A percentile compares a stretch with the other conserved stretches of the same genome.
Evolutionary conservation across 176 grass and related monocot species (phyloP).

Genomic region (bread wheat (Triticum aestivum)): DNA sequence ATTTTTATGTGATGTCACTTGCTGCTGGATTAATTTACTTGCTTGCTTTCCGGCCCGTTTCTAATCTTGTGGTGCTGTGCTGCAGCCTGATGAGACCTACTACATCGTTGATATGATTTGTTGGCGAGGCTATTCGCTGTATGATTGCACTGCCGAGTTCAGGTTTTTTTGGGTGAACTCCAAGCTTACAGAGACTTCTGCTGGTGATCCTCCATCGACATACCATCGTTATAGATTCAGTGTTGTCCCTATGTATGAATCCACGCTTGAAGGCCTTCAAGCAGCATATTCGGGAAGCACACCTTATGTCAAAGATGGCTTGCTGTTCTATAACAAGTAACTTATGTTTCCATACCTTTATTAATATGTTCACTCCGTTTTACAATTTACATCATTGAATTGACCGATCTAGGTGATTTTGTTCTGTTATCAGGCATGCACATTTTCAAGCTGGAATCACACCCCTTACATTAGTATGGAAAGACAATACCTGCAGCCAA

Average conservation of each 20-base stretch:
- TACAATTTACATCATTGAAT: background rate
- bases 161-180: constrained; percentile 97
- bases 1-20: background rate
- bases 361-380: background rate
- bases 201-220: constrained; percentile 71
- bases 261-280: constrained; percentile 63
- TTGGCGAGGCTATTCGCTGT: constrained; percentile 87
- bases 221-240: constrained; percentile 73
- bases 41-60: background rate
- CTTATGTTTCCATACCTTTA: constrained; percentile 1
- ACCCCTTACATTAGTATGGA: constrained; percentile 82
- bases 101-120: constrained; percentile 97
- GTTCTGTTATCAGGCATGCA: constrained; percentile 60
- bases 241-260: constrained; percentile 72
- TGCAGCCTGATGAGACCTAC: constrained; percentile 87
- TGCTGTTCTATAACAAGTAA: constrained; percentile 97
- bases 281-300: constrained; percentile 67
- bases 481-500: constrained; percentile 75
- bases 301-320: constrained; percentile 79
- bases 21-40: background rate
- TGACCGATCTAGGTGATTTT: background rate
- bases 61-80: background rate
- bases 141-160: constrained; percentile 92
- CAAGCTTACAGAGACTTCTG: constrained; percentile 80
- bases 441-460: constrained; percentile 93